A percentile compares a stretch with the other conserved stretches of the same genome.
Conservation (phyloP, 495 filamentous ascomycete genomes). For the Hypoxylon crocopeplum region DNA sequence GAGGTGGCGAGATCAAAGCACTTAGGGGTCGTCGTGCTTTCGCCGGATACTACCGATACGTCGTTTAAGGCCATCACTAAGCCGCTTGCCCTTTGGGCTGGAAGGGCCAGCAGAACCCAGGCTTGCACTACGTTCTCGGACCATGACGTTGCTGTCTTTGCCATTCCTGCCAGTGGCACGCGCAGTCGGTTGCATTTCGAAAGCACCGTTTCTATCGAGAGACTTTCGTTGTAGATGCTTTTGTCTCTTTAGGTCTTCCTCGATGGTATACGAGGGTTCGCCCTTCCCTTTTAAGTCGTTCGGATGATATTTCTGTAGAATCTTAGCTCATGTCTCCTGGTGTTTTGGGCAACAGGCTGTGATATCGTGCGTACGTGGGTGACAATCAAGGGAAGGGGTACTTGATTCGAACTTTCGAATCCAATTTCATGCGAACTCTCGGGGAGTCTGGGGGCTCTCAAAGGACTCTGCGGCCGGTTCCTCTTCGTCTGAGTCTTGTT, state of each 20-base stretch:
- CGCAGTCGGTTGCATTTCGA: slow-evolving; percentile 51
- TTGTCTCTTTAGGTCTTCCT: slow-evolving; percentile 64
- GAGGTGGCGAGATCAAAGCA: background rate
- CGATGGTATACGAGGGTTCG: slow-evolving; percentile 74
- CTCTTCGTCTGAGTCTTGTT: background rate
- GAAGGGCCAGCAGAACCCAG: slow-evolving; percentile 24
- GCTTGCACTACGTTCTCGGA: slow-evolving; percentile 46
- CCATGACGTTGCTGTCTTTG: slow-evolving; percentile 15
- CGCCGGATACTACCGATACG: slow-evolving; percentile 54
- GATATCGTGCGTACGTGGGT: too few relatives aligned
- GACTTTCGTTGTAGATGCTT: slow-evolving; percentile 17
- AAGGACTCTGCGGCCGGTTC: too few relatives aligned
- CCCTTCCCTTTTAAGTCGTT: slow-evolving; percentile 82
- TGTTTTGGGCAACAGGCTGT: background rate
- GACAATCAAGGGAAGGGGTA: too few relatives aligned
- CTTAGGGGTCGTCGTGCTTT: slow-evolving; percentile 31
- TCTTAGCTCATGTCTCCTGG: slow-evolving; percentile 11
- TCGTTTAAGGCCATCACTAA: slow-evolving; percentile 53
- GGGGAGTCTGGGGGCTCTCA: too few relatives aligned
- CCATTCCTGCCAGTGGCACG: background rate
- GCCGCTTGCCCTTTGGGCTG: slow-evolving; percentile 46
- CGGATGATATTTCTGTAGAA: slow-evolving; percentile 66
- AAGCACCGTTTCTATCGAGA: slow-evolving; percentile 20
- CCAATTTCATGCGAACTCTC: too few relatives aligned
- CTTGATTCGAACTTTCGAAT: too few relatives aligned